A percentile compares a stretch with the other conserved stretches of the same genome.
Evolutionary conservation across 306 rosid genomes (phyloP).

Genomic region (Biancaea sappan): DNA sequence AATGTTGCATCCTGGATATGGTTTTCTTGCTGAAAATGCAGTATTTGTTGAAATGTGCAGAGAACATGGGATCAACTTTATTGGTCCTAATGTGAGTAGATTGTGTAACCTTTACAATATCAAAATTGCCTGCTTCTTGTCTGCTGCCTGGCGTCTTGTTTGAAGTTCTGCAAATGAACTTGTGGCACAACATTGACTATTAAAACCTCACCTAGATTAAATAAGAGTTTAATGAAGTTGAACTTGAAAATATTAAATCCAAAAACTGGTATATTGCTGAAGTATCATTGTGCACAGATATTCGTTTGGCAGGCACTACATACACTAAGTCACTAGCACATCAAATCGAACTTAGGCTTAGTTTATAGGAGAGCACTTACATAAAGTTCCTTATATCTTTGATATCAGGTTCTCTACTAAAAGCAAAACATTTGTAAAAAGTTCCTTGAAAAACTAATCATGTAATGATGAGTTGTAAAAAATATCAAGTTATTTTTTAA

Average conservation of each 20-base stretch:
- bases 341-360: neutral
- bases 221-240: neutral
- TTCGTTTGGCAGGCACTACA: constrained; percentile 11
- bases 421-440: no score
- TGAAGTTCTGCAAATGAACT: constrained; percentile 11
- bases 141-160: constrained; percentile 2
- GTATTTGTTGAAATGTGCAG: constrained; percentile 92
- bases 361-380: no score
- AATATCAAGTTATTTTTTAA: no score
- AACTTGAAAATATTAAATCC: neutral
- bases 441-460: no score
- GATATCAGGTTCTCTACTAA: no score
- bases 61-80: constrained; percentile 90
- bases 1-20: constrained; percentile 99
- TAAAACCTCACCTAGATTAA: neutral
- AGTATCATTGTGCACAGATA: constrained; percentile 9
- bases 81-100: constrained; percentile 87
- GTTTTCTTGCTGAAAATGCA: constrained; percentile 97
- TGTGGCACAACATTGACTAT: neutral
- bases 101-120: constrained; percentile 7
- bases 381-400: no score
- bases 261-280: constrained; percentile 11
- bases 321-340: neutral
- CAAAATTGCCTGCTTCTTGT: constrained; percentile 4
- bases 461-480: no score